Evolutionary conservation across 2,329 filamentous ascomycete species (phyloP).

Genomic region (Tricladium varicosporioides): DNA sequence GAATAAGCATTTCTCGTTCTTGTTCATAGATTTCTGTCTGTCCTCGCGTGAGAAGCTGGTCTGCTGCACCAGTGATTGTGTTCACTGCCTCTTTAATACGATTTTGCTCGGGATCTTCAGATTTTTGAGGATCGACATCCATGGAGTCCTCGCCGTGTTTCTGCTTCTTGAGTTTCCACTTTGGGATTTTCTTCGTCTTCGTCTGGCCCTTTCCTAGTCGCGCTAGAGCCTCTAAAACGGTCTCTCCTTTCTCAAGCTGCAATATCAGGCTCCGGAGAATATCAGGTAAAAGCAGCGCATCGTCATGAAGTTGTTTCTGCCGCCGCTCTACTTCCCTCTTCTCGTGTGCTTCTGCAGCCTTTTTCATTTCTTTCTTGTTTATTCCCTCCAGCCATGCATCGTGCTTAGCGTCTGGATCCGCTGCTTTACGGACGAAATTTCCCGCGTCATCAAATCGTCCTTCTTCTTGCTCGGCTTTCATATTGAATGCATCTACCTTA

Average conservation of each 20-base stretch:
- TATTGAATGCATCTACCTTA: constrained; percentile 94
- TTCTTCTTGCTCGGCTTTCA: constrained; percentile 86
- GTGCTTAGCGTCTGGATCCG: constrained; percentile 84
- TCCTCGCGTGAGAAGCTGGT: constrained; percentile 79
- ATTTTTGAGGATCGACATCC: constrained; percentile 63
- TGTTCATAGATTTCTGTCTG: constrained; percentile 89
- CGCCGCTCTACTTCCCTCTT: constrained; percentile 76
- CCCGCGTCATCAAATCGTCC: constrained; percentile 87
- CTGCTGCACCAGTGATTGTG: constrained; percentile 83
- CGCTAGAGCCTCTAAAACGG: constrained; percentile 81
- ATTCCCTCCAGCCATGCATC: constrained; percentile 91
- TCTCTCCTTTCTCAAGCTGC: constrained; percentile 76
- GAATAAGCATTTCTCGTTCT: constrained; percentile 77
- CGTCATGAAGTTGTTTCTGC: constrained; percentile 69
- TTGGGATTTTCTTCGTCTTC: constrained; percentile 58
- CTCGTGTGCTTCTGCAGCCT: constrained; percentile 82
- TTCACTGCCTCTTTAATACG: constrained; percentile 73
- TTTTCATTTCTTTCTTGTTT: constrained; percentile 90
- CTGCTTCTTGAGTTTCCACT: constrained; percentile 70
- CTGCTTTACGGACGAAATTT: constrained; percentile 87
- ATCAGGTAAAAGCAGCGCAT: constrained; percentile 70
- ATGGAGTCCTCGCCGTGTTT: constrained; percentile 60
- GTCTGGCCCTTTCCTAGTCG: constrained; percentile 69
- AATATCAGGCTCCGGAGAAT: constrained; percentile 71
- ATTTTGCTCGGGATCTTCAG: constrained; percentile 66